Base-by-base conservation (phyloP, 2,329 filamentous ascomycete species). In the Ceratocystis huliohia region DNA sequence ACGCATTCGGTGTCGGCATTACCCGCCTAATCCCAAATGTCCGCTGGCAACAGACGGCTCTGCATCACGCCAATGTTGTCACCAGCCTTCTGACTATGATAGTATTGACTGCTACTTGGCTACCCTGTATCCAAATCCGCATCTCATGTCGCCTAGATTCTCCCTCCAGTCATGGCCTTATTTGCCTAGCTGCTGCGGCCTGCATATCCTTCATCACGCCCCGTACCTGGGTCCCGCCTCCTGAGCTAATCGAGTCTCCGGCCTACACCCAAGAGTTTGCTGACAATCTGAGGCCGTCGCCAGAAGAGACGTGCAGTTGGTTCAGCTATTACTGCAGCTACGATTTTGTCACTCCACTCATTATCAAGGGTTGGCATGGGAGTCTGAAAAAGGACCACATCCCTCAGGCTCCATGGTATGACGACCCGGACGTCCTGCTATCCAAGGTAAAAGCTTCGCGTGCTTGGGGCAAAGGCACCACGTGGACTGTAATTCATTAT, bases 261-360 rank as follows among this genome's bases (percentile, higher is more conserved):
- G 59, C 30, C 17, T 66, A 68, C 56, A 53, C 64, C 25, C 25
- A 59, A 7, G 22, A 61, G 22, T 63, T 67, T 25, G 63, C 61
- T 4, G 22, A 61, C 5, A 41, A 48, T 13, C 7, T 68, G 13
- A 68, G 77, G 63, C 79, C 81, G 5, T 76, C 79, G 1, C 78
- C 76, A 0, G 81, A 83, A 70, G 80, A 83, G 70, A 79, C 76
- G 1, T 81, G 79, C 73, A 82, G 80, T 68, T 83, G 79, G 79
- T 74, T 81, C 65, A 77, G 76, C 63, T 80, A 80, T 69, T 82
- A 80, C 69, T 75, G 79, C 65, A 79, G 78, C 3, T 83, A 79
- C 70, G 76, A 77, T 66, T 82, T 80, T 78, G 73, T 82, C 37
- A 80, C 78, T 2, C 76, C 78, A 28, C 72, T 80, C 57, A 76